Percentiles rank a stretch among this genome's conserved stretches.
Evolutionary conservation across 2,329 filamentous ascomycete species (phyloP).

Genomic region (Calonectria crousiana): DNA sequence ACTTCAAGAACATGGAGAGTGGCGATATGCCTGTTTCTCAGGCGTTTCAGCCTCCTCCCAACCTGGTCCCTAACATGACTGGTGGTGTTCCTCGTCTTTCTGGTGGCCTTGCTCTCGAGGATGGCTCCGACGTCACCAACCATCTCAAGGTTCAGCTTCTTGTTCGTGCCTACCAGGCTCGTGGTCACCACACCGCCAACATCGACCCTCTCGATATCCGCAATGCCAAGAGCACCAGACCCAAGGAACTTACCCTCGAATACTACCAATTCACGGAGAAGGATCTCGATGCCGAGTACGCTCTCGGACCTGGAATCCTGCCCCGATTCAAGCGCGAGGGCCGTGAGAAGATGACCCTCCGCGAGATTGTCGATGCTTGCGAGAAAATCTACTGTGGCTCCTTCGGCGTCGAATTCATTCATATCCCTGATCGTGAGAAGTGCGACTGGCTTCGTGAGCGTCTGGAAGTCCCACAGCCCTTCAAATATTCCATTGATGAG

Average conservation of each 20-base stretch:
- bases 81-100: constrained; percentile 81
- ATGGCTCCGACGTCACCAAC: constrained; percentile 88
- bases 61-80: constrained; percentile 84
- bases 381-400: constrained; percentile 97
- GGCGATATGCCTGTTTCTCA: constrained; percentile 98
- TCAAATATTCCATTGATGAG: constrained; percentile 98
- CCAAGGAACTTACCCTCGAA: constrained; percentile 91
- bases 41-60: constrained; percentile 96
- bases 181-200: constrained; percentile 97
- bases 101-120: constrained; percentile 74
- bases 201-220: constrained; percentile 97
- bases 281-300: constrained; percentile 93
- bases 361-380: constrained; percentile 93
- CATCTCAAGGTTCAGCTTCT: constrained; percentile 98
- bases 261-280: constrained; percentile 96
- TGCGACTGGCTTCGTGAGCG: constrained; percentile 98
- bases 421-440: constrained; percentile 96
- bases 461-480: constrained; percentile 92
- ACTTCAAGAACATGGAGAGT: constrained; percentile 99
- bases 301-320: constrained; percentile 92
- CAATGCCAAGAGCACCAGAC: constrained; percentile 82
- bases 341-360: constrained; percentile 94
- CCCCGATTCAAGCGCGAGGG: constrained; percentile 91
- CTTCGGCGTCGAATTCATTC: constrained; percentile 98
- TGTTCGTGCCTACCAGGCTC: constrained; percentile 96